Evolutionary conservation across 148 eudicot species (phyloP), one percentile per base, ranked within the genome.

Genomic region (Salicornia ramosissima): DNA sequence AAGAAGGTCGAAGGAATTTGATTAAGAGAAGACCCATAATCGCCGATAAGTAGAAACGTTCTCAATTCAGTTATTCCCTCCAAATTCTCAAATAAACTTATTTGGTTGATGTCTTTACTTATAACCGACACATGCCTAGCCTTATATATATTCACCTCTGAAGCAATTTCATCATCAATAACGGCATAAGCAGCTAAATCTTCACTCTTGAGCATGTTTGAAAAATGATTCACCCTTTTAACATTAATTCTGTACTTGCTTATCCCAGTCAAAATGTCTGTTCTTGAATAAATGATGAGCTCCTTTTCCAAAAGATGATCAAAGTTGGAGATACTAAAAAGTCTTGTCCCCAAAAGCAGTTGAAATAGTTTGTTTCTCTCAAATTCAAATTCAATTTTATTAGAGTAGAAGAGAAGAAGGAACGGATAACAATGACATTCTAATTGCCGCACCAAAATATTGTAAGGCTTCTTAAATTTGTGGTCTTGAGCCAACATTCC

Each of bases 21-120:
- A 3, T 24, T 65, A 2, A 73, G 55, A 33, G 33, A 40, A 57
- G 65, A 29, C 1, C 64, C 75, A 64, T 72, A 61, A 62, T 61
- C 13, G 18, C 31, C 15, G n/a, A 64, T 9, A 42, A 72, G 53
- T 28, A 72, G 18, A 16, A 72, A 45, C 9, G 76, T 30, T 42
- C 18, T 57, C 40, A 73, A 8, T 0, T 73, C 57, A 3, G 8
- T 31, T 31, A 43, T 28, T 1, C 31, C 45, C 71, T 43, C 55
- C 22, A 66, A 4, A n/a, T 10, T 45, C 57, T 54, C 65, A 5
- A 73, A 64, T 0, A 4, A 39, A 39, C 5, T 53, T 4, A 3
- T 6, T n/a, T 39, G 52, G 29, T 72, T 18, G 24, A 53, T 54
- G 18, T 26, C 4, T 0, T 36, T 10, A 54, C 19, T 51, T 16